phyloP scores from a whole-genome alignment of 1,139 yeast species.

The Arxiozyma telluris region DNA sequence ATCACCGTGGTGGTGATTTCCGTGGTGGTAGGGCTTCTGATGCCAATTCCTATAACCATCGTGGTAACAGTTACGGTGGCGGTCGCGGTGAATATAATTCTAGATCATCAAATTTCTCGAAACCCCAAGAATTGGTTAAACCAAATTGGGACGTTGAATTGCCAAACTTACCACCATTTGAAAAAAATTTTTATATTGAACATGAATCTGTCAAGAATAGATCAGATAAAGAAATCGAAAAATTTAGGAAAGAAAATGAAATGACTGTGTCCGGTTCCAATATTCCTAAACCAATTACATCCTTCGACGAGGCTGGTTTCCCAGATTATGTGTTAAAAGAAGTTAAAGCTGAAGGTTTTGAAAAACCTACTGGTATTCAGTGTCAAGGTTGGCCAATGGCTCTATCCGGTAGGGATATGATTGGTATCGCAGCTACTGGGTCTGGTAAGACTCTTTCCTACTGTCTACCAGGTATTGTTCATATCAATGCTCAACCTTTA shows the following conservation, averaged over 20 bases:
- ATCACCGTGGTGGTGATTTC: constrained; percentile 34
- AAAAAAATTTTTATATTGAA: constrained; percentile 89
- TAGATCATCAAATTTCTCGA: constrained; percentile 32
- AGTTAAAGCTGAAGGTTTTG: constrained; percentile 88
- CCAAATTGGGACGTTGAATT: constrained; percentile 67
- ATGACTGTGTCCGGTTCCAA: constrained; percentile 79
- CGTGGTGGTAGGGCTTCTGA: constrained; percentile 35
- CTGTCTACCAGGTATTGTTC: constrained; percentile 94
- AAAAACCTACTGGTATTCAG: constrained; percentile 89
- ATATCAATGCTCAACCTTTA: constrained; percentile 95
- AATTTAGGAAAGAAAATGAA: constrained; percentile 72
- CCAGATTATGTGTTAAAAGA: constrained; percentile 87
- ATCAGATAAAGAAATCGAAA: constrained; percentile 58
- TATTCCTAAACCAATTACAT: constrained; percentile 89
- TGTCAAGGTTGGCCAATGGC: constrained; percentile 99
- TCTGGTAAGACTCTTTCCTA: constrained; percentile 96
- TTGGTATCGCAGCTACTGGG: constrained; percentile 98
- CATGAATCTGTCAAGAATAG: constrained; percentile 70
- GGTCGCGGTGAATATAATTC: constrained; percentile 30
- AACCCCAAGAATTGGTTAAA: constrained; percentile 40
- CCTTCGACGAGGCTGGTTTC: constrained; percentile 94
- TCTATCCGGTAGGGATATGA: constrained; percentile 94
- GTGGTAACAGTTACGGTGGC: constrained; percentile 17
- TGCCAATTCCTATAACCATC: constrained; percentile 34
- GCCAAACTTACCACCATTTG: constrained; percentile 74